Evolutionary conservation across 2,329 filamentous ascomycete genomes (phyloP).

Genomic region (Talaromyces sp.): DNA sequence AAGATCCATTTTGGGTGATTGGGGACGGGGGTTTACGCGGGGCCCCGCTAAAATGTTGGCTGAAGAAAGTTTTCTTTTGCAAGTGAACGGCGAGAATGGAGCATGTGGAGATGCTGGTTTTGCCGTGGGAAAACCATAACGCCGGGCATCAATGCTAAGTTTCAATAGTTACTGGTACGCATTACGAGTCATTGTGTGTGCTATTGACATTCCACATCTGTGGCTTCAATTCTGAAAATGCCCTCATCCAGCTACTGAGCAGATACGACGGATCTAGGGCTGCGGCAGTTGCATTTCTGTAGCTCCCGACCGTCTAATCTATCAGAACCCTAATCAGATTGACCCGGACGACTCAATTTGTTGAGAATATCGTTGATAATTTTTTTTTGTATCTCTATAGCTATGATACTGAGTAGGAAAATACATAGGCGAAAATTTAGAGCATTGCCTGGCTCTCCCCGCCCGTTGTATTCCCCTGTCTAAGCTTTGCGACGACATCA

Average conservation of each 20-base stretch:
- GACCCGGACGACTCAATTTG: not conserved
- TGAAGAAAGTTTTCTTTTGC: no score
- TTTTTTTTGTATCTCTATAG: not conserved
- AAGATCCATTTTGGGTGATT: not conserved
- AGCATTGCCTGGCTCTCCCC: not conserved
- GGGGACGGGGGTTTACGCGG: not conserved
- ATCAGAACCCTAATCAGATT: not conserved
- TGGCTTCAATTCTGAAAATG: not conserved
- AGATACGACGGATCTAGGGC: not conserved
- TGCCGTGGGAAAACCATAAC: not conserved
- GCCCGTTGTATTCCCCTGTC: not conserved
- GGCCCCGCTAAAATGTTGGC: not conserved
- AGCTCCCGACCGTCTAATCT: not conserved
- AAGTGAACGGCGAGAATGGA: not conserved
- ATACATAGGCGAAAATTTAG: not conserved
- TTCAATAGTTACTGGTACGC: not conserved
- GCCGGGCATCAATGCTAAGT: not conserved
- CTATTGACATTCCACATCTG: not conserved
- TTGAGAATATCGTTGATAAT: no score
- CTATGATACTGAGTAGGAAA: not conserved
- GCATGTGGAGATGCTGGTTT: constrained; percentile 1
- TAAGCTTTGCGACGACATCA: constrained; percentile 21
- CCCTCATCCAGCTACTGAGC: not conserved
- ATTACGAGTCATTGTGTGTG: not conserved
- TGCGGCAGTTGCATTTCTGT: not conserved